Conservation (phyloP, 495 filamentous ascomycete genomes). For the Aspergillus ostianus region DNA sequence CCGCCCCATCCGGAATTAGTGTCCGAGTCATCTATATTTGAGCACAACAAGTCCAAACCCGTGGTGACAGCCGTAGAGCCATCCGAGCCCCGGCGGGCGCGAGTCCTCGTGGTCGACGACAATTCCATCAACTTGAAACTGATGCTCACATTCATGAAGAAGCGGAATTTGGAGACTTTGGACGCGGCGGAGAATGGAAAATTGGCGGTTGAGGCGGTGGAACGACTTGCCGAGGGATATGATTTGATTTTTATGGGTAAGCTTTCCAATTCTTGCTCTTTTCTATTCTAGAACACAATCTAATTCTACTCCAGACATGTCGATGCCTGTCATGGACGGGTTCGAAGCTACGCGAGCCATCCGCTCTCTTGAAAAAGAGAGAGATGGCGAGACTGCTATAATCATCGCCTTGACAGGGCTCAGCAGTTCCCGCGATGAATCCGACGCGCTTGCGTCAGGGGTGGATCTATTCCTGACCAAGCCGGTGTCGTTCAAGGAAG, state of each 20-base stretch:
- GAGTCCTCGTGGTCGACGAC: constrained; percentile 69
- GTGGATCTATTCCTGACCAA: constrained; percentile 75
- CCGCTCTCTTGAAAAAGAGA: constrained; percentile 56
- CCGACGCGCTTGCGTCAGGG: constrained; percentile 64
- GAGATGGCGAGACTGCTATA: constrained; percentile 40
- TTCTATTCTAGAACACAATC: neutral
- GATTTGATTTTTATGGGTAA: constrained; percentile 59
- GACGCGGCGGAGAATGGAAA: constrained; percentile 53
- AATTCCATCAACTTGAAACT: constrained; percentile 75
- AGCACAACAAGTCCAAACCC: neutral
- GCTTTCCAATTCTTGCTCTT: constrained; percentile 5
- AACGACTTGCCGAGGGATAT: constrained; percentile 39
- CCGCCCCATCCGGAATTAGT: constrained; percentile 4
- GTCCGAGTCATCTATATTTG: neutral
- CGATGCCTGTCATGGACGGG: constrained; percentile 77
- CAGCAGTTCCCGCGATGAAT: constrained; percentile 59
- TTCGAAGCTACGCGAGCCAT: constrained; percentile 71
- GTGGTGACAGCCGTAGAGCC: neutral
- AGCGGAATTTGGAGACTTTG: constrained; percentile 38
- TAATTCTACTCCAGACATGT: constrained; percentile 51
- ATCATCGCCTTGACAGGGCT: constrained; percentile 74
- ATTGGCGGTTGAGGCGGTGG: constrained; percentile 50
- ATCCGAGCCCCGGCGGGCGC: constrained; percentile 9
- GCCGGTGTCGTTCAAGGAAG: constrained; percentile 57
- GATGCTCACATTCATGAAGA: constrained; percentile 60